phyloP scores from a whole-genome alignment of 371 early-diverging fungal genomes.

The Actinomortierella wolfii region DNA sequence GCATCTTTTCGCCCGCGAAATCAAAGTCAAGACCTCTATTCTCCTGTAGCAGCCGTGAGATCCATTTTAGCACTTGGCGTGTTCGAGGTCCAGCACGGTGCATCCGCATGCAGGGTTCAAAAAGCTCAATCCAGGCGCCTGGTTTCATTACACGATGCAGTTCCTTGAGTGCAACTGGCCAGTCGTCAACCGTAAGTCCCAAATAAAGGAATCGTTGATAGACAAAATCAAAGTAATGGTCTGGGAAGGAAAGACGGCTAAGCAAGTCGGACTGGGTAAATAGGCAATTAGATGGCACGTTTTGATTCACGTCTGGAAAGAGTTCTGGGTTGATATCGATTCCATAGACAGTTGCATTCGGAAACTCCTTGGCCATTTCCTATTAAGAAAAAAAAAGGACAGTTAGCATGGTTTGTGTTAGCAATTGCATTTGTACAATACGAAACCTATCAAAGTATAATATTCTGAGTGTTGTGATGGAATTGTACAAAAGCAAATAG shows the following conservation, averaged over 20 bases:
- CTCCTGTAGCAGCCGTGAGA: slow-evolving; percentile 32
- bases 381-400: slow-evolving; percentile 5
- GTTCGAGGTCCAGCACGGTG: slow-evolving; percentile 38
- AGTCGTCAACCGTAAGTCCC: slow-evolving; percentile 34
- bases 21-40: slow-evolving; percentile 44
- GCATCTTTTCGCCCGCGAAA: slow-evolving; percentile 46
- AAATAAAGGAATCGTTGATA: slow-evolving; percentile 43
- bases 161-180: slow-evolving; percentile 42
- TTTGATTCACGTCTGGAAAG: slow-evolving; percentile 24
- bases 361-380: slow-evolving; percentile 46
- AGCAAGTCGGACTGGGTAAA: slow-evolving; percentile 34
- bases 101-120: slow-evolving; percentile 46
- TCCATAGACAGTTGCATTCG: slow-evolving; percentile 43
- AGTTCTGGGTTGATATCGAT: slow-evolving; percentile 46
- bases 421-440: no score
- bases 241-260: slow-evolving; percentile 38
- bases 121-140: slow-evolving; percentile 41
- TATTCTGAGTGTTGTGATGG: no score
- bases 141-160: slow-evolving; percentile 43
- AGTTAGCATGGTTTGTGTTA: background rate
- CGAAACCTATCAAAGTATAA: no score
- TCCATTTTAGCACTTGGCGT: slow-evolving; percentile 39
- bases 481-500: no score
- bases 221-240: slow-evolving; percentile 43
- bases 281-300: slow-evolving; percentile 39